A percentile compares a stretch with the other conserved stretches of the same genome.
Conservation (phyloP, 2,329 filamentous ascomycete genomes). For the Nemania serpens region DNA sequence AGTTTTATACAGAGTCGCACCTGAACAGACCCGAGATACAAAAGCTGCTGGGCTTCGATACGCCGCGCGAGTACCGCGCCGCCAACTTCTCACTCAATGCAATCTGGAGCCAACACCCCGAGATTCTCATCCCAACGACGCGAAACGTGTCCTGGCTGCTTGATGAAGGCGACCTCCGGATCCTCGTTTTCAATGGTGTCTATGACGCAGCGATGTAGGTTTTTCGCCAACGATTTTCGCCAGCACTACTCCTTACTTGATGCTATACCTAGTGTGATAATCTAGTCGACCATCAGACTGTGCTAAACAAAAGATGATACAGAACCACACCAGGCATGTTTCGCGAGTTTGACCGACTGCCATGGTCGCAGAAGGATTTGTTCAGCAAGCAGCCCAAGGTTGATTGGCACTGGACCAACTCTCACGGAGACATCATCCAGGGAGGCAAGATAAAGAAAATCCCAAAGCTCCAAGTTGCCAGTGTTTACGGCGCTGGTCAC, state of each 20-base stretch:
- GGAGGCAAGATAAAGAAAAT: constrained; percentile 18
- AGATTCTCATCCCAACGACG: constrained; percentile 16
- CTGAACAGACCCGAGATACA: constrained; percentile 16
- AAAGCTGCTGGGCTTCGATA: constrained; percentile 17
- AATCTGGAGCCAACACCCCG: constrained; percentile 12
- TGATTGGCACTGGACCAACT: constrained; percentile 14
- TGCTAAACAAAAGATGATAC: background rate
- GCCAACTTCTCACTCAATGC: constrained; percentile 18
- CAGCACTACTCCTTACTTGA: background rate
- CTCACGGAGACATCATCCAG: background rate
- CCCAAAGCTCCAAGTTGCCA: constrained; percentile 12
- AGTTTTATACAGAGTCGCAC: constrained; percentile 14
- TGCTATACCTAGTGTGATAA: too few relatives aligned
- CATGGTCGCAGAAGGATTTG: constrained; percentile 12
- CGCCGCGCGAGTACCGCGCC: constrained; percentile 7
- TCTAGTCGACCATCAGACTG: background rate
- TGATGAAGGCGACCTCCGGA: constrained; percentile 10
- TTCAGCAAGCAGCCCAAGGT: constrained; percentile 12
- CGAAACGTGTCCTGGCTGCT: constrained; percentile 20
- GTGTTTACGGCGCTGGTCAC: constrained; percentile 15
- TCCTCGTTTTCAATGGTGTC: constrained; percentile 20
- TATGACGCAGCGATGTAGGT: constrained; percentile 22
- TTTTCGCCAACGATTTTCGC: background rate
- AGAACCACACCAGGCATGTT: constrained; percentile 19
- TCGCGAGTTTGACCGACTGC: constrained; percentile 15